Base-by-base conservation (phyloP, 345 rosid genomes). In the Corymbia maculata region DNA sequence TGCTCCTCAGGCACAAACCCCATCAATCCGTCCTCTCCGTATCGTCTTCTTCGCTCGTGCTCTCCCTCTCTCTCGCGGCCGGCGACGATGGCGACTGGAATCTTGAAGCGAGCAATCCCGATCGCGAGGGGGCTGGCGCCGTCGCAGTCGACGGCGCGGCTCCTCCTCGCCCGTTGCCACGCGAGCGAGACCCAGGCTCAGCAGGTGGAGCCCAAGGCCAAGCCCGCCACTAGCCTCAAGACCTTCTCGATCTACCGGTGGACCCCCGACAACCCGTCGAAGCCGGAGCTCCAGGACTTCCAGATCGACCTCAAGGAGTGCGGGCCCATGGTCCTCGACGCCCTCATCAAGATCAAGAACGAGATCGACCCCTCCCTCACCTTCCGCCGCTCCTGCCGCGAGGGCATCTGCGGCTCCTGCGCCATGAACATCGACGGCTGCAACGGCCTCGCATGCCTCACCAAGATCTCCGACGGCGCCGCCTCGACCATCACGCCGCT, bases 391-490 rank as follows among this genome's bases (percentile, higher is more conserved):
- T 97, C 99, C 9, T 97, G 99, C 93, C 96, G 99, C 7, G 99
- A 97, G 91, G 99, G 99, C 14, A 97, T 97, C 79, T 96, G 99
- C 85, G 99, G 99, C 12, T 97, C 99, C 16, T 96, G 99, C 51
- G 98, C 99, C 6, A 97, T 97, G 99, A 97, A 95, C 91, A 97
- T 97, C 52, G 96, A 97, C 90, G 99, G 99, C 44, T 95, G 99
- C 85, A 96, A 97, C 89, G 98, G 99, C 44, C 94, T 97, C 5
- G 99, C 99, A 36, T 97, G 99, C 86, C 91, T 97, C 30, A 96
- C 99, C 51, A 96, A 95, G 95, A 97, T 97, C 86, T 59, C 91
- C 16, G 90, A 94, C 1, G 94, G 90, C 1, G 44, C 91, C 11
- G 86, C 89, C 50, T 86, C 95, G 10, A 95, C 92, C 28, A 88